Base-by-base conservation (phyloP, 768 basidiomycete species). In the Panellus pusillus region DNA sequence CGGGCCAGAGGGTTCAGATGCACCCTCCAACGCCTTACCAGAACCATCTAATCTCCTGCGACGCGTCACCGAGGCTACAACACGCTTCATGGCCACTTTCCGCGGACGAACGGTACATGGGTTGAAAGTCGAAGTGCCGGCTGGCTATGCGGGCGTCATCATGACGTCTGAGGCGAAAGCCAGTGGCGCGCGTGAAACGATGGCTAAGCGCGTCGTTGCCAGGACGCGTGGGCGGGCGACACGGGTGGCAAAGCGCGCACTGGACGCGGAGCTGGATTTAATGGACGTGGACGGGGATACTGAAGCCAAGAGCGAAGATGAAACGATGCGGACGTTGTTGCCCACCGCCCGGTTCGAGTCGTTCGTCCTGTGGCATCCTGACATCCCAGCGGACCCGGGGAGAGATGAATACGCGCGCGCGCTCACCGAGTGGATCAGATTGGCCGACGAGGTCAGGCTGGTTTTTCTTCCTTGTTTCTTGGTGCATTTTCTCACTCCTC, bases 41-140 rank as follows among this genome's bases (percentile, higher is more conserved):
- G n/a, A n/a, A n/a, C n/a, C 6, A 24, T 24, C 24, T 24, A 24
- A 35, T 9, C 41, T 54, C n/a, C n/a, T 45, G 11, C 49, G 51
- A 56, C 65, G 58, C 61, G 62, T 66, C n/a, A 66, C 61, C 9
- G 65, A 64, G 15, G 54, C 63, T 18, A 54, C 68, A 44, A 69
- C 68, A 50, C 81, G 78, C 40, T 82, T 80, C 41, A 63, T 79
- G 0, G 84, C 91, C 11, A 72, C 87, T 0, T 93, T 93, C 68
- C 77, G 91, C 3, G 91, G 91, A 11, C 73, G 91, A n/a, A 76
- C 73, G 12, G 74, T 93, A 37, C 86, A 88, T 40, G 89, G 91
- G 1, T 68, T 86, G 17, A 73, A 75, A 14, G 73, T 90, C 1
- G 69, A 73, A 17, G 59, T 92, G 0, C 91, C 90, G 1, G 62